A percentile compares a stretch with the other conserved stretches of the same genome.
Evolutionary conservation across 2,329 filamentous ascomycete genomes (phyloP).

Genomic region (Pseudocercospora ulei): DNA sequence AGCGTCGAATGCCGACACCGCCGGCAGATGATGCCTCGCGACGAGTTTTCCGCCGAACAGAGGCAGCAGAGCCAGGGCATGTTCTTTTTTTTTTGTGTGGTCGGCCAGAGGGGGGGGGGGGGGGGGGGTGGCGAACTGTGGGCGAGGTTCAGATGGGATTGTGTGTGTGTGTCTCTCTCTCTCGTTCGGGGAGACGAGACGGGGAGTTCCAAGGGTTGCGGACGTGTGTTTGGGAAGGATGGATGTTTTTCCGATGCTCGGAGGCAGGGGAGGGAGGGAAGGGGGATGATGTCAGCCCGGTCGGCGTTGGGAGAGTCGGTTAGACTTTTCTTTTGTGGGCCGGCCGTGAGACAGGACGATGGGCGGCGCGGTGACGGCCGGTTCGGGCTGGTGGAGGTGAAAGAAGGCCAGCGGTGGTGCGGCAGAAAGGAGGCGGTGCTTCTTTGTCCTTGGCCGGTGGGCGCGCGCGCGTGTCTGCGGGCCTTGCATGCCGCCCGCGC

Average conservation of each 20-base stretch:
- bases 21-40: conserved; percentile 10
- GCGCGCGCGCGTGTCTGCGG: neutral
- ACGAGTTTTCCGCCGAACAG: conserved; percentile 15
- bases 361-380: neutral
- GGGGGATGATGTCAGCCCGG: too few relatives aligned
- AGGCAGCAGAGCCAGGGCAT: conserved; percentile 18
- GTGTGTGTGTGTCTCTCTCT: neutral
- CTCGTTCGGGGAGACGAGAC: too few relatives aligned
- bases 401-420: neutral
- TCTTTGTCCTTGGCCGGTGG: too few relatives aligned
- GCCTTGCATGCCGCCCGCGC: too few relatives aligned
- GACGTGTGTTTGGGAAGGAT: too few relatives aligned
- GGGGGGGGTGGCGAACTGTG: neutral
- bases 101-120: neutral
- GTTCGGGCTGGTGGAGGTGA: neutral
- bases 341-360: neutral
- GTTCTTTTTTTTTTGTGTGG: neutral
- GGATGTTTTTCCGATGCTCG: too few relatives aligned
- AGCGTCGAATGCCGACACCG: conserved; percentile 13
- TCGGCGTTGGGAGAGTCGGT: too few relatives aligned
- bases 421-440: neutral
- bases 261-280: too few relatives aligned
- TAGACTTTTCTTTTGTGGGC: too few relatives aligned
- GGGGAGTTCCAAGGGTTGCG: too few relatives aligned
- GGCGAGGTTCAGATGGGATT: neutral